Evolutionary conservation across 345 rosid genomes (phyloP), one percentile per base, ranked within the genome.

Genomic region (Anacardium occidentale): DNA sequence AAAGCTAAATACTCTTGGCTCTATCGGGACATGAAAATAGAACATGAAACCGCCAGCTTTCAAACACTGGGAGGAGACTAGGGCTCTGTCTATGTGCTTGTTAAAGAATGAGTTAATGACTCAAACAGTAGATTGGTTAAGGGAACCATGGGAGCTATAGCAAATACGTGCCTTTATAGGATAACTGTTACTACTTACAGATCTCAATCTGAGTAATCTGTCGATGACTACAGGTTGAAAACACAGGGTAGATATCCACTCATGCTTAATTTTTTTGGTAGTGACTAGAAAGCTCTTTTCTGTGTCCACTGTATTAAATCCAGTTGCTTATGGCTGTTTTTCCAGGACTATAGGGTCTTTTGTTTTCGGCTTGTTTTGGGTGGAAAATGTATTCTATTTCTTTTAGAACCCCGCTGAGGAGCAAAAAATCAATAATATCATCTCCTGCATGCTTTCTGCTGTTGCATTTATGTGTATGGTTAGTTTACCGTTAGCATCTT

Each of bases 351-450:
- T 79, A 94, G 97, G 98, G 97, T 55, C 90, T 94, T 59, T 76
- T 94, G 61, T 90, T 93, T 76, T 77, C 90, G 10, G 93, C 89
- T 72, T 91, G 81, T 77, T 75, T 94, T 3, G 82, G 89, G 32
- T 94, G 98, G 98, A 91, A 88, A 84, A 90, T 91, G 93, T 66
- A 84, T 74, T 68, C 89, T 29, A 42, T 94, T 80, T 95, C 97
- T 71, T 76, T n/a, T 84, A 83, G 64, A 87, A 86, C 81, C 83
- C 87, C 77, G 89, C 89, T 73, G 89, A 87, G 76, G 69, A 40
- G 40, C 85, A 83, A 5, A 74, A 80, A 76, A 66, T 76, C 72
- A 78, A 80, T 73, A 71, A 83, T 44, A 4, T 76, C 60, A 65
- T 56, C 67, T 21, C 12, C 37, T 1, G 51, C 24, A 0, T 53